A percentile compares a stretch with the other conserved stretches of the same genome.
These are phyloP conservation scores for Globisporangium takayamanum DNA, from an alignment of 352 stramenopile species.

Conservation along the genomic window DNA sequence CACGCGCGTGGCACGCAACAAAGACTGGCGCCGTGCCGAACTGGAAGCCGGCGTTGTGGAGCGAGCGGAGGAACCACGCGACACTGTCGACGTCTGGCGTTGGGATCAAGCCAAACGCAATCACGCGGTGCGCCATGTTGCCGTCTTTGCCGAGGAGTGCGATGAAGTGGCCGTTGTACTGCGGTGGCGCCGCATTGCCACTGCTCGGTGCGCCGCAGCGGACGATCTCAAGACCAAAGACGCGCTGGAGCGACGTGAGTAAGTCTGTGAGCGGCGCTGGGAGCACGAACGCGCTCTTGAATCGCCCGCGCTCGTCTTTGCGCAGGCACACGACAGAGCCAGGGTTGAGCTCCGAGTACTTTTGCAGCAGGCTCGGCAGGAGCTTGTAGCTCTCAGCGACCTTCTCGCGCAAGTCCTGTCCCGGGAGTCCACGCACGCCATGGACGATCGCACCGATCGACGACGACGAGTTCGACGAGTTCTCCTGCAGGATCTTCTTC, in stretches of 20 bases:
- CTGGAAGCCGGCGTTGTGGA: conserved; percentile 38
- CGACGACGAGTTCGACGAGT: conserved; percentile 47
- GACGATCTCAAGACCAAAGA: conserved; percentile 69
- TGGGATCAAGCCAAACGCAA: conserved; percentile 65
- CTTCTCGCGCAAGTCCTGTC: conserved; percentile 65
- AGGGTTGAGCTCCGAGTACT: conserved; percentile 68
- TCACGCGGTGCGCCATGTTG: conserved; percentile 56
- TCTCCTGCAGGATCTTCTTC: conserved; percentile 18
- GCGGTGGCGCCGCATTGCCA: neutral
- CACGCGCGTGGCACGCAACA: conserved; percentile 52
- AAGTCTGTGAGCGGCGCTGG: conserved; percentile 44
- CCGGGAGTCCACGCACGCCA: conserved; percentile 57
- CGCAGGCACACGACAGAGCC: conserved; percentile 54
- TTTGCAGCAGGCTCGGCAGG: conserved; percentile 64
- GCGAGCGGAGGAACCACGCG: conserved; percentile 63
- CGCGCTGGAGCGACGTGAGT: conserved; percentile 50
- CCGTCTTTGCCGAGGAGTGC: conserved; percentile 63
- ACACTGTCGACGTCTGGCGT: conserved; percentile 61
- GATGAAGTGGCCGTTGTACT: conserved; percentile 52
- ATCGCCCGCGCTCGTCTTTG: conserved; percentile 54
- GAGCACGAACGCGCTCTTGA: conserved; percentile 68
- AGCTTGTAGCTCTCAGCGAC: conserved; percentile 81
- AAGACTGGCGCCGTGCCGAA: conserved; percentile 54
- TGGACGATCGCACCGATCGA: conserved; percentile 70
- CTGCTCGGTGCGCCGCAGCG: conserved; percentile 24